Percentiles rank a stretch among this genome's conserved stretches.
Evolutionary conservation across 371 early-diverging fungal species (phyloP).

Genomic region (Batrachochytrium dendrobatidis): DNA sequence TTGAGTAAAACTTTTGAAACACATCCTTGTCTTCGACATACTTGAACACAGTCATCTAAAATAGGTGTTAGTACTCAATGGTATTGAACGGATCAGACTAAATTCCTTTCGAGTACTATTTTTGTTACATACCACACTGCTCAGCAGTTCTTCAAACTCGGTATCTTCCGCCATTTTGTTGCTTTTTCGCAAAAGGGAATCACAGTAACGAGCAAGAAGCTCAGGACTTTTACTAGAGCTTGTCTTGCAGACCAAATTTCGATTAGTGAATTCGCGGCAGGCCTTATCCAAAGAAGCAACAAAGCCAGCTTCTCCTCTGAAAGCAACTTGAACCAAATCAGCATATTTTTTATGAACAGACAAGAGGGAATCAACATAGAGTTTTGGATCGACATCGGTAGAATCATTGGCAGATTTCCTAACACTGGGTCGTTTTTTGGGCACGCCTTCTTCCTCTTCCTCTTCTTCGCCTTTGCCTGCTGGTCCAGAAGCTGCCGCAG

Average conservation of each 20-base stretch:
- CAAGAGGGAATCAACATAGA: constrained; percentile 74
- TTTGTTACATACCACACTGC: constrained; percentile 73
- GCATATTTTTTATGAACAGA: constrained; percentile 74
- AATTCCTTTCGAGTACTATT: too few relatives aligned
- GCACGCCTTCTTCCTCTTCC: constrained; percentile 20
- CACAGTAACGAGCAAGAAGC: constrained; percentile 77
- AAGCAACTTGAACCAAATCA: constrained; percentile 63
- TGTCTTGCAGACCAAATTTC: constrained; percentile 70
- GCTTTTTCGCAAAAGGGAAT: constrained; percentile 76
- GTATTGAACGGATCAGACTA: too few relatives aligned
- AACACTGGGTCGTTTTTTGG: constrained; percentile 17
- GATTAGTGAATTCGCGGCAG: constrained; percentile 87
- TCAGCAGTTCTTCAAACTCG: constrained; percentile 77
- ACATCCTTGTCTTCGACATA: constrained; percentile 55
- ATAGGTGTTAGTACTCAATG: background rate
- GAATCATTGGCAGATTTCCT: constrained; percentile 13
- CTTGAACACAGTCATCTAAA: constrained; percentile 46
- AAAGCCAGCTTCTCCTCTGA: constrained; percentile 82
- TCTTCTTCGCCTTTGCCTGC: constrained; percentile 25
- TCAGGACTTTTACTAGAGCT: constrained; percentile 72
- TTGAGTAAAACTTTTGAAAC: constrained; percentile 52
- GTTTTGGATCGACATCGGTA: constrained; percentile 59
- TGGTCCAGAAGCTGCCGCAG: constrained; percentile 21
- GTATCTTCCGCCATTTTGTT: constrained; percentile 74
- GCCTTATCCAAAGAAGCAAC: constrained; percentile 87